Evolutionary conservation across 1,139 yeast genomes (phyloP), one percentile per base, ranked within the genome.

Genomic region (Magnusiomyces suaveolens): DNA sequence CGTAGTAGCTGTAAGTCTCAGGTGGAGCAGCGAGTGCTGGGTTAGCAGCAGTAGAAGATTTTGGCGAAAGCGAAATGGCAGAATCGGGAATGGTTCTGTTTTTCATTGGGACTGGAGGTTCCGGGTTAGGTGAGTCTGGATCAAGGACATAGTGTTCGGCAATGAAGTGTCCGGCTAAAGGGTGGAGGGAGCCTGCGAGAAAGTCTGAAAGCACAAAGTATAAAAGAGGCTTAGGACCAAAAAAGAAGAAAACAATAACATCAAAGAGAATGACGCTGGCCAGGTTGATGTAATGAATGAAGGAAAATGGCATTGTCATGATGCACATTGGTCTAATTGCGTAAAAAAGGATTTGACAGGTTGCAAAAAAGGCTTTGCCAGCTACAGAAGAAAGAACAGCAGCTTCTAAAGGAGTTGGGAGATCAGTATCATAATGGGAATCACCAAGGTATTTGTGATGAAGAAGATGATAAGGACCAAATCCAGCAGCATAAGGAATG

Each of bases 391-490:
- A 83, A 53, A 89, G 75, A 12, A 89, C 66, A 2, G 83, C 54
- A 0, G 94, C 94, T 69, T 89, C 97, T 41, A 81, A 75, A 43
- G 70, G 68, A 0, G 96, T 89, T 43, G 97, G 97, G 60, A 89
- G 74, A 68, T 89, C 97, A 0, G 96, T 85, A 68, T 89, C 97
- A 64, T 81, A 81, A 51, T 77, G 75, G 62, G 82, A 84, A 66
- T 89, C 96, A n/a, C 97, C 97, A 66, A 86, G 71, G 64, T 85
- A 88, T 69, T 89, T 89, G 70, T 89, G 97, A 65, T 89, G 97
- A 51, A 89, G 75, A 66, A 87, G 88, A 65, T 89, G 97, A 68
- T 89, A 89, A 10, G 96, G 96, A 58, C 85, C 88, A 70, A 89
- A 89, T 1, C 95, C 84, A 0, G 96, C 96, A 46, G 88, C 79